Conservation (phyloP, 2,329 filamentous ascomycete species). For the Bimuria novae-zelandiae region DNA sequence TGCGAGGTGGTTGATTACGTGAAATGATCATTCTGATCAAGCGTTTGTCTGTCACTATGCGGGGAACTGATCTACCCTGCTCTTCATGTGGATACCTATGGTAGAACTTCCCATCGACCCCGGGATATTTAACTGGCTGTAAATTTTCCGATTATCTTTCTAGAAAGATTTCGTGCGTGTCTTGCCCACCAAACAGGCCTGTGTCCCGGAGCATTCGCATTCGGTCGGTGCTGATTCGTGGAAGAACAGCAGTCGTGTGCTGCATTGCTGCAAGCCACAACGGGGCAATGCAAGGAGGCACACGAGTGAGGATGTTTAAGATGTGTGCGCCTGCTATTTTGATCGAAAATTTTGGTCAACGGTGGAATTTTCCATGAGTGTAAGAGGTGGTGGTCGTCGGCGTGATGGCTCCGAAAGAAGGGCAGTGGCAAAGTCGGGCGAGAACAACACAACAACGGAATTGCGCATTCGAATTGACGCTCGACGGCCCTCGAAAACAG, state of each 20-base stretch:
- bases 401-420: background rate
- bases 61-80: no score
- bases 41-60: no score
- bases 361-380: background rate
- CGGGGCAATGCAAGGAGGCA: slow-evolving; percentile 1
- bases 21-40: no score
- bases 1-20: no score
- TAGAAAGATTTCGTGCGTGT: background rate
- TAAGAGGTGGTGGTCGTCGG: background rate
- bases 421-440: no score
- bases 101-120: background rate
- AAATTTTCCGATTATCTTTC: background rate
- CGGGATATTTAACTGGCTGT: background rate
- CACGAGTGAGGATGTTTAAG: background rate
- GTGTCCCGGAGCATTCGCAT: background rate
- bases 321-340: background rate
- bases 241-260: background rate
- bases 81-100: no score
- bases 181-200: background rate
- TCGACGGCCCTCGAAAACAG: no score
- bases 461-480: no score
- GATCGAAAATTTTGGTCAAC: background rate
- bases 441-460: no score
- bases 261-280: slow-evolving; percentile 8
- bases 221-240: background rate